A percentile compares a stretch with the other conserved stretches of the same genome.
Conservation (phyloP, 306 rosid genomes). For the Vigna radiata region DNA sequence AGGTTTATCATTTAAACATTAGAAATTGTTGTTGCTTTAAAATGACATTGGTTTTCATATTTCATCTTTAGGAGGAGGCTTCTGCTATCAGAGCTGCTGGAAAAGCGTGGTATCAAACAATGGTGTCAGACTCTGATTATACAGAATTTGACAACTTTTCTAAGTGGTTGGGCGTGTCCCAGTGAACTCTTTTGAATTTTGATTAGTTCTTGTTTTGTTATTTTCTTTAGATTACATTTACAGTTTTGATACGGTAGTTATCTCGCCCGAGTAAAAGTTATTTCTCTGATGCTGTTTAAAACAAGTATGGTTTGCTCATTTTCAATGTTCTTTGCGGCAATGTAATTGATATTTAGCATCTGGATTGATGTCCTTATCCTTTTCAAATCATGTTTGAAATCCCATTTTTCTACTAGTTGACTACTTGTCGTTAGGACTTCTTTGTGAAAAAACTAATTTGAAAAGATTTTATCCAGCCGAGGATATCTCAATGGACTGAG, state of each 20-base stretch:
- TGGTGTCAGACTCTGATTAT: slow-evolving; percentile 89
- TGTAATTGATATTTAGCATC: background rate
- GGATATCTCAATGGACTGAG: too few relatives aligned
- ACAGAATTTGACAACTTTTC: slow-evolving; percentile 79
- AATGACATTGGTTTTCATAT: background rate
- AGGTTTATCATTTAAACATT: background rate
- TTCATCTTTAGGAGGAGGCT: slow-evolving; percentile 68
- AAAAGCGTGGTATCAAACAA: slow-evolving; percentile 79
- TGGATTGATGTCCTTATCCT: background rate
- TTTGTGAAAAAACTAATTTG: background rate
- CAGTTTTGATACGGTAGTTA: slow-evolving; percentile 44
- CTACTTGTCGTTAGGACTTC: background rate
- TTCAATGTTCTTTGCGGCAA: background rate
- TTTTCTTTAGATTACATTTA: slow-evolving; percentile 43
- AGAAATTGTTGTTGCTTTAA: background rate
- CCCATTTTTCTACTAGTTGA: background rate
- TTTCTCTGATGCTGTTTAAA: background rate
- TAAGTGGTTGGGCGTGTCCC: slow-evolving; percentile 84
- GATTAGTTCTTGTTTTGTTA: slow-evolving; percentile 35
- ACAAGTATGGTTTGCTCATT: background rate
- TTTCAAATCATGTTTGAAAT: background rate
- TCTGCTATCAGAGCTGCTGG: slow-evolving; percentile 77
- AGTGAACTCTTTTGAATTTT: slow-evolving; percentile 45
- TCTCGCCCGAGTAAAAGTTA: background rate
- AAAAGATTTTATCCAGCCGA: too few relatives aligned